A percentile compares a stretch with the other conserved stretches of the same genome.
phyloP scores from a whole-genome alignment of 2,329 filamentous ascomycete genomes.

The Endocalyx cinctus region DNA sequence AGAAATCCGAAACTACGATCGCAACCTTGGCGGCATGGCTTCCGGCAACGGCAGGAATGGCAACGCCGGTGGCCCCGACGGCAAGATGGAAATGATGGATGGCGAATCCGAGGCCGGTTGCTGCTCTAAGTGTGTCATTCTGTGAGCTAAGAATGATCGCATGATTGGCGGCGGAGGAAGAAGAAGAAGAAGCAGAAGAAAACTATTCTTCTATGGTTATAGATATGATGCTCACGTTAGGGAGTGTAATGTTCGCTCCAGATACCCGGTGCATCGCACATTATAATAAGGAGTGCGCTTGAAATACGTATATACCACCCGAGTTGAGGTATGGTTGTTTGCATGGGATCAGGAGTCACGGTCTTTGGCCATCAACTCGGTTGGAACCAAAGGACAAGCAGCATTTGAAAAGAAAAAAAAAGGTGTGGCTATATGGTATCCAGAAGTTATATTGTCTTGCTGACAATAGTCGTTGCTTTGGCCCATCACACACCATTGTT shows the following conservation, averaged over 20 bases:
- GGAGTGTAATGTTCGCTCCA: too few species aligned
- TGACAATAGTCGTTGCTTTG: slow-evolving; percentile 18
- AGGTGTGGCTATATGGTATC: slow-evolving; percentile 12
- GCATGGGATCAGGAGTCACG: slow-evolving; percentile 28
- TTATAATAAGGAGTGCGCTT: too few species aligned
- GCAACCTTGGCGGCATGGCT: slow-evolving; percentile 89
- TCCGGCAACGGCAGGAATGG: slow-evolving; percentile 63
- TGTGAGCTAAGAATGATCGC: slow-evolving; percentile 51
- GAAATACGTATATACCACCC: slow-evolving; percentile 22
- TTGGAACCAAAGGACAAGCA: slow-evolving; percentile 22
- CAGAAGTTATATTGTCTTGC: slow-evolving; percentile 13
- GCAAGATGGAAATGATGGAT: slow-evolving; percentile 77
- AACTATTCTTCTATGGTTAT: too few species aligned
- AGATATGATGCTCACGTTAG: too few species aligned
- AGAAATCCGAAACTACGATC: slow-evolving; percentile 97
- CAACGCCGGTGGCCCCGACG: slow-evolving; percentile 54
- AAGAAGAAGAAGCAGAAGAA: too few species aligned
- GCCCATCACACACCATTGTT: slow-evolving; percentile 15
- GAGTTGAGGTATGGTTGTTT: slow-evolving; percentile 23
- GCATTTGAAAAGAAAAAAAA: slow-evolving; percentile 21
- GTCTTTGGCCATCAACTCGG: slow-evolving; percentile 22
- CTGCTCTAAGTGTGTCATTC: slow-evolving; percentile 81
- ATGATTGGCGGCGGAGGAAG: slow-evolving; percentile 11
- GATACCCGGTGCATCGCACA: too few species aligned
- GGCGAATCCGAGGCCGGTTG: slow-evolving; percentile 67